These are phyloP conservation scores for Aspergillus novoparasiticus DNA, from an alignment of 2,329 filamentous ascomycete species.

Conservation along the genomic window DNA sequence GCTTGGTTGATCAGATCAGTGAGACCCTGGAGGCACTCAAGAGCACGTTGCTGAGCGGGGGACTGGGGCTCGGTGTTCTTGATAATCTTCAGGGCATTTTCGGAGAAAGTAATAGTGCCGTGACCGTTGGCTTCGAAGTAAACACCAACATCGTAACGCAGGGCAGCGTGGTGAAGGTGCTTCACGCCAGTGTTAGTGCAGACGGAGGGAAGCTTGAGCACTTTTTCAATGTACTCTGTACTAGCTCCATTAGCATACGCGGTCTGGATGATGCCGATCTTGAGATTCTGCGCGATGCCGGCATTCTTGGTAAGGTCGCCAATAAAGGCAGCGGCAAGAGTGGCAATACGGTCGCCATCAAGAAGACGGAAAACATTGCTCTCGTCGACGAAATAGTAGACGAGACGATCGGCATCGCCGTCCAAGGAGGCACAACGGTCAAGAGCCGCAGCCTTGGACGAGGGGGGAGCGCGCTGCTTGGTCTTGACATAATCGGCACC, in stretches of 20 bases:
- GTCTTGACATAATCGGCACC: slow-evolving; percentile 98
- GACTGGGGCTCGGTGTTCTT: slow-evolving; percentile 80
- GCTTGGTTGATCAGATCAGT: slow-evolving; percentile 97
- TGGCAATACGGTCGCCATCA: slow-evolving; percentile 95
- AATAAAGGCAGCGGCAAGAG: slow-evolving; percentile 89
- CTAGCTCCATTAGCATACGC: slow-evolving; percentile 96
- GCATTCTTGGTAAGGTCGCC: slow-evolving; percentile 81
- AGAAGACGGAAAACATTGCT: slow-evolving; percentile 86
- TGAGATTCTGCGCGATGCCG: slow-evolving; percentile 76
- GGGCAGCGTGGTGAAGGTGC: slow-evolving; percentile 94
- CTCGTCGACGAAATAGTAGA: slow-evolving; percentile 90
- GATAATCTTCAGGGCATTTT: slow-evolving; percentile 78
- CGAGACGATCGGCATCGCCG: slow-evolving; percentile 90
- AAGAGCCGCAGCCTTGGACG: slow-evolving; percentile 73
- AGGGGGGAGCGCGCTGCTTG: slow-evolving; percentile 84
- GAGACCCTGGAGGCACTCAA: slow-evolving; percentile 80
- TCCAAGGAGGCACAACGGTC: slow-evolving; percentile 89
- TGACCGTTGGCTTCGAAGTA: slow-evolving; percentile 99
- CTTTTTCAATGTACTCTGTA: slow-evolving; percentile 87
- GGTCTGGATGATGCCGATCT: slow-evolving; percentile 93
- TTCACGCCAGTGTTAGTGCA: slow-evolving; percentile 97
- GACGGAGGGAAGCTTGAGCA: slow-evolving; percentile 83
- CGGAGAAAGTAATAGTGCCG: slow-evolving; percentile 92
- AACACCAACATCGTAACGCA: slow-evolving; percentile 91
- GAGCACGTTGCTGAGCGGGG: slow-evolving; percentile 84